Conservation (phyloP, 768 basidiomycete species). For the Phanerochaete carnosa region DNA sequence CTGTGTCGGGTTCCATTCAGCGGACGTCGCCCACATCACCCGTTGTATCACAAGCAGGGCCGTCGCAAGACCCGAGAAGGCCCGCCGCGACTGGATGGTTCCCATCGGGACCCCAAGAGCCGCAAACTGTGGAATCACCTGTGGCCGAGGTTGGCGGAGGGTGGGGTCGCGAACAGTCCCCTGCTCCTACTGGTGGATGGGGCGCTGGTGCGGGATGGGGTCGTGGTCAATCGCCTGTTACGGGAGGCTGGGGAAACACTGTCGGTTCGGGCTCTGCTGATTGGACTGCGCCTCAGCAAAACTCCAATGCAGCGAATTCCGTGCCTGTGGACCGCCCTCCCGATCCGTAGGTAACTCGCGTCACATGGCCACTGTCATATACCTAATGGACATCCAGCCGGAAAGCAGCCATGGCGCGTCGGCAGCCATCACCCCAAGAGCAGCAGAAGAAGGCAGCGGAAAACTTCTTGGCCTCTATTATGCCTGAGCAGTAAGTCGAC, state of each 20-base stretch:
- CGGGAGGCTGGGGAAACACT: background rate
- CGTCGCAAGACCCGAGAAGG: background rate
- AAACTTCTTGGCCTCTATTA: constrained; percentile 34
- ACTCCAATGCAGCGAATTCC: background rate
- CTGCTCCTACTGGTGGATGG: background rate
- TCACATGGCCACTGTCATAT: background rate
- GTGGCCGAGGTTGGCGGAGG: background rate
- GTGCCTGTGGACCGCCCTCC: background rate
- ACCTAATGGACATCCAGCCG: background rate
- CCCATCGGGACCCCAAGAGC: background rate
- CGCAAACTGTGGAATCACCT: constrained; percentile 1
- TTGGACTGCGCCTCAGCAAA: background rate
- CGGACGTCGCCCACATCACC: background rate
- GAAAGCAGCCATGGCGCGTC: background rate
- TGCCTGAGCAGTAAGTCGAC: constrained; percentile 38
- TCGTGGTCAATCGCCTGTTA: background rate
- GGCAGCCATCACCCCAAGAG: constrained; percentile 1
- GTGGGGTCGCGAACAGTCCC: no score
- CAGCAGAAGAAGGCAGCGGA: constrained; percentile 26
- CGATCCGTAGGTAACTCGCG: background rate
- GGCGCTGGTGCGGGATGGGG: background rate
- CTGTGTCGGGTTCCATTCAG: no score
- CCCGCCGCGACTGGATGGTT: background rate
- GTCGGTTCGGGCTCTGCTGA: background rate
- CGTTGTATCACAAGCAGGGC: background rate